phyloP scores from a whole-genome alignment of 306 rosid species.

The Hylodesmum podocarpum region DNA sequence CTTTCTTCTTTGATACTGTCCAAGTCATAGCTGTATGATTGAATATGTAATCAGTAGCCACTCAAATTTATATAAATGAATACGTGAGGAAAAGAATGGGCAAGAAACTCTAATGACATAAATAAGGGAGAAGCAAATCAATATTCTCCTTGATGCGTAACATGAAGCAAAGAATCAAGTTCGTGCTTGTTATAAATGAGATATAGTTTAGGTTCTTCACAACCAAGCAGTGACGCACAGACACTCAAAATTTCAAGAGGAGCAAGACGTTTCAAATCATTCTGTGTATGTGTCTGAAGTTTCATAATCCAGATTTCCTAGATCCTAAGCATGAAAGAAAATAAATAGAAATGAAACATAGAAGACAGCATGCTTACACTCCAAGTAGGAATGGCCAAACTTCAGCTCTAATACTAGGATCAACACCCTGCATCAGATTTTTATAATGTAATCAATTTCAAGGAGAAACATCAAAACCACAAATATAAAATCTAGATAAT shows the following conservation, averaged over 20 bases:
- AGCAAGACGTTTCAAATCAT: constrained; percentile 11
- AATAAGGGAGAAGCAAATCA: constrained; percentile 5
- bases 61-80: not conserved
- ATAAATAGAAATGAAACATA: constrained; percentile 19
- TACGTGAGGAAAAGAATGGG: not conserved
- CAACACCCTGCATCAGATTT: constrained; percentile 76
- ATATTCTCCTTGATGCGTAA: not conserved
- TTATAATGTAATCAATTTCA: constrained; percentile 30
- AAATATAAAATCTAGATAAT: not conserved
- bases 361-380: constrained; percentile 68
- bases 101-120: not conserved
- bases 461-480: constrained; percentile 5
- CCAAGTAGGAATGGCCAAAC: constrained; percentile 99
- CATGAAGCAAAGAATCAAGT: constrained; percentile 22
- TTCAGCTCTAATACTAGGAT: constrained; percentile 86
- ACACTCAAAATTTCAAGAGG: constrained; percentile 9
- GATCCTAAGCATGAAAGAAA: constrained; percentile 18
- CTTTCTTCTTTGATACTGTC: constrained; percentile 84
- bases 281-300: not conserved
- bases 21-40: constrained; percentile 72
- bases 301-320: not conserved
- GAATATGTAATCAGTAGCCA: constrained; percentile 38
- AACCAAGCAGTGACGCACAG: not conserved
- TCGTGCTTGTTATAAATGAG: not conserved
- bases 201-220: constrained; percentile 10